A percentile compares a stretch with the other conserved stretches of the same genome.
Conservation (phyloP, 148 eudicot species). For the Nyssa sinensis region DNA sequence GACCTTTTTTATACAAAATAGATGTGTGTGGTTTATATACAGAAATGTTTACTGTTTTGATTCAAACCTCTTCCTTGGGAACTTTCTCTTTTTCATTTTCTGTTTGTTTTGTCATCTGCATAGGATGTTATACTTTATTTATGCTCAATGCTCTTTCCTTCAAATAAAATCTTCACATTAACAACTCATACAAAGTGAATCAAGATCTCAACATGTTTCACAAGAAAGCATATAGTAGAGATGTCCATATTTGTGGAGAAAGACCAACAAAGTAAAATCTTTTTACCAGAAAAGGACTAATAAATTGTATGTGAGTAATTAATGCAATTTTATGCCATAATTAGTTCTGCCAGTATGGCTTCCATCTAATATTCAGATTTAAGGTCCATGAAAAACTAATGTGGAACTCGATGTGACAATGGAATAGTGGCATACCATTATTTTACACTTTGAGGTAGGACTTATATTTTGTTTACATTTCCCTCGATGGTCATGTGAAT, state of each 20-base stretch:
- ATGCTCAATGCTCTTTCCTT: background rate
- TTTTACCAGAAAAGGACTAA: background rate
- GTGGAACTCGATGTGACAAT: background rate
- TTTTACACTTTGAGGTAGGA: background rate
- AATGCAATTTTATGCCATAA: no score
- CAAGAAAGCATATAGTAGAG: background rate
- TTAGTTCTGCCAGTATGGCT: background rate
- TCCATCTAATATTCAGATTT: background rate
- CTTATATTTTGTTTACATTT: background rate
- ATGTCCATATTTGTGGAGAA: constrained; percentile 3
- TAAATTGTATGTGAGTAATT: background rate
- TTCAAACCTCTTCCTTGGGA: background rate
- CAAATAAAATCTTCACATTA: background rate
- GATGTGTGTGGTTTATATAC: background rate
- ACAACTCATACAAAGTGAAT: background rate
- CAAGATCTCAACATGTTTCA: background rate
- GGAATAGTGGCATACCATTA: background rate
- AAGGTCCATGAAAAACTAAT: background rate
- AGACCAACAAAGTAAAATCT: background rate
- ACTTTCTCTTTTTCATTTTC: background rate
- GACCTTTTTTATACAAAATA: background rate
- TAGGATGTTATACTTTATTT: background rate
- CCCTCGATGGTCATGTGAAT: background rate
- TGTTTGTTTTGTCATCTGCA: background rate
- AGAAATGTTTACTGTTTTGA: background rate